These are phyloP conservation scores for Paxillus rubicundulus DNA, from an alignment of 768 basidiomycete genomes.

Conservation along the genomic window DNA sequence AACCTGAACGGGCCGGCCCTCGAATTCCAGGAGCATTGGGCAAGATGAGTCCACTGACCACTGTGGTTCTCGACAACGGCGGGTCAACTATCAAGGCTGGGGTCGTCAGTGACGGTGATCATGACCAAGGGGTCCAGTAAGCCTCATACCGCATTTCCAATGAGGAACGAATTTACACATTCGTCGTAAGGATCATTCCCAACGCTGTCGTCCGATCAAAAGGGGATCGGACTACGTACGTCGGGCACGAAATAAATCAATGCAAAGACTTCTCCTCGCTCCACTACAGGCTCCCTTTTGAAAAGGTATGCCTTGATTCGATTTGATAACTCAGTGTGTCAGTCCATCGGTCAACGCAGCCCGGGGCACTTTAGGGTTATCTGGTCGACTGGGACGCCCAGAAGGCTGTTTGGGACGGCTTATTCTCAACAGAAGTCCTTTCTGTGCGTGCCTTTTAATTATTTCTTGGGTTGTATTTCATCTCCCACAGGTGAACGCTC, in stretches of 20 bases:
- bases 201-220: conserved; percentile 88
- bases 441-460: conserved; percentile 43
- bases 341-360: conserved; percentile 5
- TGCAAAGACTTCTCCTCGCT: conserved; percentile 82
- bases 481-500: conserved; percentile 61
- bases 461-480: conserved; percentile 6
- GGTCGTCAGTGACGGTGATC: conserved; percentile 34
- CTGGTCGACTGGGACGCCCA: conserved; percentile 94
- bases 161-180: neutral
- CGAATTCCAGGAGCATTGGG: neutral
- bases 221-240: conserved; percentile 76
- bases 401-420: conserved; percentile 90
- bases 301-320: conserved; percentile 57
- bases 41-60: conserved; percentile 22
- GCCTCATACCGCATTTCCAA: conserved; percentile 6
- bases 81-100: conserved; percentile 81
- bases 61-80: conserved; percentile 85
- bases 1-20: neutral
- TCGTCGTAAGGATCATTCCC: conserved; percentile 53
- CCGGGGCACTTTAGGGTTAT: conserved; percentile 63
- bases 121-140: conserved; percentile 23
- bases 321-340: neutral
- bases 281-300: conserved; percentile 81
- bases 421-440: conserved; percentile 73
- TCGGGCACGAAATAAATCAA: conserved; percentile 77